Evolutionary conservation across 2,329 filamentous ascomycete species (phyloP).

Genomic region (Sordariomycetes sp.): DNA sequence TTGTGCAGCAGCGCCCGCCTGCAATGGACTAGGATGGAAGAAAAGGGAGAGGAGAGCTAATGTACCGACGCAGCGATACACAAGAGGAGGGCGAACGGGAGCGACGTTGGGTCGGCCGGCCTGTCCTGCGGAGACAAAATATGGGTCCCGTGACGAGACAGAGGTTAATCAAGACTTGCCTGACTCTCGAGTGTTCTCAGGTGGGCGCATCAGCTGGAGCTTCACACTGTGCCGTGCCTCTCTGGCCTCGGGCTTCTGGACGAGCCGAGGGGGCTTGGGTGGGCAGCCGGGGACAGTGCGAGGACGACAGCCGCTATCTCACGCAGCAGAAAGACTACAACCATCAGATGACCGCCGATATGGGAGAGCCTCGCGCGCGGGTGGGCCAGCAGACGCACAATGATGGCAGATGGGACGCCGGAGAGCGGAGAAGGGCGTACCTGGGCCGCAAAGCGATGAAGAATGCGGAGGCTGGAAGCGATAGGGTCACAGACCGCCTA

Average conservation of each 20-base stretch:
- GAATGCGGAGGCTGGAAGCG: constrained; percentile 1
- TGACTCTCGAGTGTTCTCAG: no score
- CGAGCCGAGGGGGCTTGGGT: no score
- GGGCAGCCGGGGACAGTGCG: no score
- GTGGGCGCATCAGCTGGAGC: no score
- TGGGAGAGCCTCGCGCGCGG: no score
- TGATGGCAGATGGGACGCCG: no score
- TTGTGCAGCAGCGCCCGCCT: constrained; percentile 63
- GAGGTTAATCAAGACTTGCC: constrained; percentile 4
- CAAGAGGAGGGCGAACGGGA: constrained; percentile 2
- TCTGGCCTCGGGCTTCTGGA: no score
- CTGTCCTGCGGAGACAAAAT: constrained; percentile 6
- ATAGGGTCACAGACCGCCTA: no score
- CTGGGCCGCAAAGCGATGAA: no score
- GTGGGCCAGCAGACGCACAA: constrained; percentile 6
- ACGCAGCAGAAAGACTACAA: not conserved
- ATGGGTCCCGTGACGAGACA: constrained; percentile 6
- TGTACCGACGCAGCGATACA: constrained; percentile 1
- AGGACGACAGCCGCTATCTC: not conserved
- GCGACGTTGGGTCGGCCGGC: constrained; percentile 1
- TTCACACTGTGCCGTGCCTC: no score
- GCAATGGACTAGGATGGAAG: constrained; percentile 24
- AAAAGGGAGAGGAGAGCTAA: constrained; percentile 5
- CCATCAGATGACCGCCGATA: constrained; percentile 5
- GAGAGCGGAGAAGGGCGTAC: not conserved